Evolutionary conservation across 1,139 yeast genomes (phyloP), one percentile per base, ranked within the genome.

Genomic region (Scheffersomyces parashehatae): DNA sequence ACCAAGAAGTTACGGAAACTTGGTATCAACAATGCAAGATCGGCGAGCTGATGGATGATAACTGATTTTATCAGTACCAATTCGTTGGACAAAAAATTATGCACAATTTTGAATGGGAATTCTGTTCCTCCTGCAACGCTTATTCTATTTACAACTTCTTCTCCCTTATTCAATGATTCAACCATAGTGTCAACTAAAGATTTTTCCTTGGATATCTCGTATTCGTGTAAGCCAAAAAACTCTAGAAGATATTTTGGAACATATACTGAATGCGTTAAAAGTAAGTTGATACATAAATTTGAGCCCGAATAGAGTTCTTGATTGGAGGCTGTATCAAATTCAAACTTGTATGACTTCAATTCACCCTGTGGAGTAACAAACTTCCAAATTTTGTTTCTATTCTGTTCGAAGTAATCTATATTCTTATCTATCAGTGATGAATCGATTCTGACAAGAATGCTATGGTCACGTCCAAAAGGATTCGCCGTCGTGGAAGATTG

Each of bases 1-100:
- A 65, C 63, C 24, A 67, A 43, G 38, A 59, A 65, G 49, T 67
- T 73, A 12, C 78, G 55, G 13, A 70, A 53, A 0, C 64, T 52
- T 1, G 68, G 62, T 3, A 73, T 40, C 13, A 71, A 41, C 9
- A 47, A 49, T 0, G 65, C 47, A 3, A 72, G 54, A 29, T 64
- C 67, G 7, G 46, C 43, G 15, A 70, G 41, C 28, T 55, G 58
- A 24, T 54, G 52, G 12, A 71, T 50, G 1, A 53, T 48, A 4
- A 69, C 31, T 8, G 59, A 49, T 11, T 49, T 52, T n/a, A 70
- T 46, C 7, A 59, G 53, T 3, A 64, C 47, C 41, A 53, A 48
- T 16, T 43, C 43, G 6, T 42, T 30, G 12, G 43, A 29, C 28
- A 24, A 37, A 30, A 46, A 14, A 14, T 42, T 42, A 30, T 40